These are phyloP conservation scores for Thymus mandschuricus DNA, from an alignment of 257 asterid species.

Conservation along the genomic window DNA sequence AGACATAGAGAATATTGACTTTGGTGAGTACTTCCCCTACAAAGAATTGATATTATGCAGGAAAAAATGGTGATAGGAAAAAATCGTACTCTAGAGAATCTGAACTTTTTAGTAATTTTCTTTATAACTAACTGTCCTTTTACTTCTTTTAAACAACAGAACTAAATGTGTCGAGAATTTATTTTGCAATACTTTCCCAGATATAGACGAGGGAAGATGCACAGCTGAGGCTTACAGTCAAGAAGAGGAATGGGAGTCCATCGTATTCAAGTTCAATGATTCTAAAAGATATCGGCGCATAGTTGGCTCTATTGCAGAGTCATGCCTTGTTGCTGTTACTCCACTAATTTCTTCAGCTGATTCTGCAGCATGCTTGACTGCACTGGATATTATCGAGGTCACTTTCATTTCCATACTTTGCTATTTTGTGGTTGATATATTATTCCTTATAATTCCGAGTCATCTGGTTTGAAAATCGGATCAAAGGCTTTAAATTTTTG, in stretches of 20 bases:
- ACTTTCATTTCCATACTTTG: neutral
- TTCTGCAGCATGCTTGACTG: constrained; percentile 69
- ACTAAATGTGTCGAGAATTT: no score
- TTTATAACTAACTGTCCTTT: no score
- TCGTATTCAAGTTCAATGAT: constrained; percentile 68
- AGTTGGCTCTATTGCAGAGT: constrained; percentile 86
- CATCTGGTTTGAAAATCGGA: constrained; percentile 13
- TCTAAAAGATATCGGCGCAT: constrained; percentile 72
- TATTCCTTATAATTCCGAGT: neutral
- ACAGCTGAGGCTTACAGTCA: constrained; percentile 37
- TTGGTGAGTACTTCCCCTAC: constrained; percentile 43
- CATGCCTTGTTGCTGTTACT: constrained; percentile 78
- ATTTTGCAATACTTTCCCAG: constrained; percentile 32
- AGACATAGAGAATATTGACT: constrained; percentile 32
- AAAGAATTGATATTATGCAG: no score
- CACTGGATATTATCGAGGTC: constrained; percentile 80
- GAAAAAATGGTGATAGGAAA: no score
- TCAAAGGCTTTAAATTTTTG: neutral
- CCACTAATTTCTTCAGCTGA: constrained; percentile 82
- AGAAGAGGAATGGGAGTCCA: constrained; percentile 73
- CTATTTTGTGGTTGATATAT: neutral
- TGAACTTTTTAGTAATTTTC: no score
- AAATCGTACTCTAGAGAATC: no score
- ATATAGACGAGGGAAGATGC: constrained; percentile 35
- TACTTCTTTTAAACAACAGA: no score